Evolutionary conservation across 257 asterid species (phyloP), one percentile per base, ranked within the genome.

Genomic region (Capsicum pubescens): DNA sequence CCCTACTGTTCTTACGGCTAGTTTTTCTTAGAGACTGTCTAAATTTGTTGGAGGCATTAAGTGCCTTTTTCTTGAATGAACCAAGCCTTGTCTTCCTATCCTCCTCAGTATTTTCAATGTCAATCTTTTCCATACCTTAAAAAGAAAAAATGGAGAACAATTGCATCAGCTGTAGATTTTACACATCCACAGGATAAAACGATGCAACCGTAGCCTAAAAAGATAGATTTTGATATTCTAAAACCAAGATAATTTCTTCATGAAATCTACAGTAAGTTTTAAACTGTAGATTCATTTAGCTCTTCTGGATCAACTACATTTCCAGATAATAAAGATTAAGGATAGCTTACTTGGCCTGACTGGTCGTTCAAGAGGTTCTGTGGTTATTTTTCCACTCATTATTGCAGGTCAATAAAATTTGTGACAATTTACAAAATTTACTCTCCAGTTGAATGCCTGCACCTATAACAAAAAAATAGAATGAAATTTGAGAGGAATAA

Each of bases 1-100:
- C 94, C 89, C 90, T 88, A 91, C 97, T 94, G 89, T 89, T 93
- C 74, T 93, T 86, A 69, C 91, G 82, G 74, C 90, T 79, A 46
- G 35, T 92, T 84, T 88, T 92, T 9, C 89, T 91, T 64, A 92
- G 84, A 70, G 95, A 90, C 69, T 83, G 85, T 84, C 93, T 90
- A 70, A 92, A 92, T 86, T 92, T 92, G 39, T 84, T 69, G 6
- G 95, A 92, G 72, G 93, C 93, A 55, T 64, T 90, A 14, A 90
- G 88, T 17, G 95, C 93, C 66, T 67, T 87, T 82, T 89, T 86
- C 87, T 90, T 90, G 84, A 90, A 80, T 82, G 95, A 90, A 32
- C 90, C 93, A 13, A 88, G 86, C 91, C 90, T 87, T 50, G 91
- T 88, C 77, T 89, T 86, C 79, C 89, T 90, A 70, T 89, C 95